phyloP scores from a whole-genome alignment of 2,329 filamentous ascomycete genomes.

The Akanthomyces lecanii region DNA sequence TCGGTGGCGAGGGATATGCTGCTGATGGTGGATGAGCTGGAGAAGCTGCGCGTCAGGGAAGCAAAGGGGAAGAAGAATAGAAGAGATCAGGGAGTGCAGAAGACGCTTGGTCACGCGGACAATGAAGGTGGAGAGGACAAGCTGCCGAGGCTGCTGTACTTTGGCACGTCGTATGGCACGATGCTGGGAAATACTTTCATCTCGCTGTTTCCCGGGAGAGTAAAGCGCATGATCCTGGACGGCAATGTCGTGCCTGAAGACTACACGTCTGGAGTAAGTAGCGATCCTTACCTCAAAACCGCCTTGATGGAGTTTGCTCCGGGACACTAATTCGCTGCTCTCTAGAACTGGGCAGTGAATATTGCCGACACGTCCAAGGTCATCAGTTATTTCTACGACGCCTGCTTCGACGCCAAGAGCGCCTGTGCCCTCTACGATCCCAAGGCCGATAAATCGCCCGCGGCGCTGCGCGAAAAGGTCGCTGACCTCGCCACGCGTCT shows the following conservation, averaged over 20 bases:
- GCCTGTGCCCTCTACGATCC: conserved; percentile 12
- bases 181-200: conserved; percentile 24
- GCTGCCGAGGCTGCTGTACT: conserved; percentile 1
- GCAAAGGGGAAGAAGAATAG: not conserved
- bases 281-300: not conserved
- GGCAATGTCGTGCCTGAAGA: conserved; percentile 31
- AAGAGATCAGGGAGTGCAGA: not conserved
- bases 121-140: not conserved
- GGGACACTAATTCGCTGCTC: not conserved
- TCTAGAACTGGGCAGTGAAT: conserved; percentile 27
- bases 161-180: conserved; percentile 25
- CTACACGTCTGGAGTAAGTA: conserved; percentile 26
- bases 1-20: conserved; percentile 10
- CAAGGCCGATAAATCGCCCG: conserved; percentile 7
- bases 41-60: not conserved
- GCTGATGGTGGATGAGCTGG: conserved; percentile 7
- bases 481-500: conserved; percentile 24
- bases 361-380: conserved; percentile 26
- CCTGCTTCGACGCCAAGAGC: conserved; percentile 27
- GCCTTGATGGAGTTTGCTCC: too few species aligned
- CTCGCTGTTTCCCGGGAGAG: conserved; percentile 25
- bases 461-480: conserved; percentile 23
- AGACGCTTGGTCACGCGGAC: too few species aligned
- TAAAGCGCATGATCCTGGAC: conserved; percentile 36
- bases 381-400: conserved; percentile 24